Conservation (phyloP, 352 stramenopile genomes). For the Pythium dissotocum region DNA sequence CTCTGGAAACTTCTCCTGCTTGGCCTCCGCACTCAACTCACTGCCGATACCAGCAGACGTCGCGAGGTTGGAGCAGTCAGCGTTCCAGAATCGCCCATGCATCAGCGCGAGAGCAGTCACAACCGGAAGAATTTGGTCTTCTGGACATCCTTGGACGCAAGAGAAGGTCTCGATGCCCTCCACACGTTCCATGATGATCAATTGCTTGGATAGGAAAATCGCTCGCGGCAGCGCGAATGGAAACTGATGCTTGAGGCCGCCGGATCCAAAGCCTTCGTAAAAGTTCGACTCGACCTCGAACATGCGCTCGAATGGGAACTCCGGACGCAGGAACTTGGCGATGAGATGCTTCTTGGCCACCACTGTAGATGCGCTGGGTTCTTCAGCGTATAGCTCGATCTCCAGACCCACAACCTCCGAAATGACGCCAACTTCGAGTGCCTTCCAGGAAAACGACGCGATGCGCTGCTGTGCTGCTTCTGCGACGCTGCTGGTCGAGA, state of each 20-base stretch:
- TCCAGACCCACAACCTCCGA: slow-evolving; percentile 67
- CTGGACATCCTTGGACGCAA: slow-evolving; percentile 68
- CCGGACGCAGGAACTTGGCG: slow-evolving; percentile 73
- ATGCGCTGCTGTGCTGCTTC: slow-evolving; percentile 29
- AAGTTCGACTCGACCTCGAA: slow-evolving; percentile 79
- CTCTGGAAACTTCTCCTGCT: slow-evolving; percentile 59
- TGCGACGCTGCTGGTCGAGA: slow-evolving; percentile 20
- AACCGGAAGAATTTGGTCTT: slow-evolving; percentile 39
- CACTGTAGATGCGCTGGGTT: slow-evolving; percentile 7
- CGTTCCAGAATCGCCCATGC: slow-evolving; percentile 56
- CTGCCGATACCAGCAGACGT: slow-evolving; percentile 64
- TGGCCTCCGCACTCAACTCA: slow-evolving; percentile 58
- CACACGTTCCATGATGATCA: slow-evolving; percentile 75
- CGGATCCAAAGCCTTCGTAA: slow-evolving; percentile 49
- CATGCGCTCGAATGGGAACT: slow-evolving; percentile 84
- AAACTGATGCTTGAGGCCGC: slow-evolving; percentile 27
- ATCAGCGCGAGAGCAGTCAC: slow-evolving; percentile 63
- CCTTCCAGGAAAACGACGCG: slow-evolving; percentile 52
- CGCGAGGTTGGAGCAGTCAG: slow-evolving; percentile 48
- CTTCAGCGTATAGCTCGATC: not conserved
- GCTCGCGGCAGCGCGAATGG: slow-evolving; percentile 60
- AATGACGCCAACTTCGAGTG: slow-evolving; percentile 79
- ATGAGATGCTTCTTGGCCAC: slow-evolving; percentile 41
- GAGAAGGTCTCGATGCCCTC: slow-evolving; percentile 46
- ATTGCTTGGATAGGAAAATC: slow-evolving; percentile 63